A percentile compares a stretch with the other conserved stretches of the same genome.
Evolutionary conservation across 2,329 filamentous ascomycete species (phyloP).

Genomic region (Magnaporthiopsis poae): DNA sequence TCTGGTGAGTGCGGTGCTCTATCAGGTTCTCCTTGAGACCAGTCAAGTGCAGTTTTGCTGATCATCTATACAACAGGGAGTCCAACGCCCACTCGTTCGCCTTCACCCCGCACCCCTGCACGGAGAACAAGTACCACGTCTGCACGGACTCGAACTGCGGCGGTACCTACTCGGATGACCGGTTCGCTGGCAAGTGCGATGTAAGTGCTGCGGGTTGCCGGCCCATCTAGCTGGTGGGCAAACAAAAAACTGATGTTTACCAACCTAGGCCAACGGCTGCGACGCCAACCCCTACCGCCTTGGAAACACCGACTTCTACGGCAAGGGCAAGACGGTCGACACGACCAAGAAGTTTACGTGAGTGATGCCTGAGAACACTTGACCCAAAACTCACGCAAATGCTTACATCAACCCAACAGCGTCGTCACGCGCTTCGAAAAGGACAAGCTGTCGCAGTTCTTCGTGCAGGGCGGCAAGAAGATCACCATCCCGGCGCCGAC

Average conservation of each 20-base stretch:
- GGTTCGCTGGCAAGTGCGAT: constrained; percentile 45
- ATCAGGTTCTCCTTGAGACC: no score
- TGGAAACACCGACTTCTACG: constrained; percentile 49
- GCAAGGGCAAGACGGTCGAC: constrained; percentile 43
- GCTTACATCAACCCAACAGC: neutral
- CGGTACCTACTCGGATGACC: constrained; percentile 31
- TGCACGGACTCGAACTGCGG: constrained; percentile 37
- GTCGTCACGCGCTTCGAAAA: constrained; percentile 51
- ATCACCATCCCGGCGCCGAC: constrained; percentile 37
- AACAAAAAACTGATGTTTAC: neutral
- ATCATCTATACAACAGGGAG: constrained; percentile 34
- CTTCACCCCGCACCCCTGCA: constrained; percentile 50
- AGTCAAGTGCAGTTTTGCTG: no score
- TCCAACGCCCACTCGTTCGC: constrained; percentile 51
- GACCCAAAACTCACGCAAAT: neutral
- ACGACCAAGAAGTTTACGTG: constrained; percentile 43
- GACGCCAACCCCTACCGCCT: constrained; percentile 58
- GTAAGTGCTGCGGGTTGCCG: constrained; percentile 13
- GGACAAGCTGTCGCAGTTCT: constrained; percentile 38
- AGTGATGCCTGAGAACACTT: neutral
- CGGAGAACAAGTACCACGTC: constrained; percentile 26
- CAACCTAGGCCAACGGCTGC: constrained; percentile 40
- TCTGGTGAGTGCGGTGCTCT: constrained; percentile 36
- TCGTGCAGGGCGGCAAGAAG: constrained; percentile 48
- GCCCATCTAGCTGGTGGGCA: no score